A percentile compares a stretch with the other conserved stretches of the same genome.
phyloP scores from a whole-genome alignment of 805 yeast genomes.

The Phaffomyces thermotolerans region DNA sequence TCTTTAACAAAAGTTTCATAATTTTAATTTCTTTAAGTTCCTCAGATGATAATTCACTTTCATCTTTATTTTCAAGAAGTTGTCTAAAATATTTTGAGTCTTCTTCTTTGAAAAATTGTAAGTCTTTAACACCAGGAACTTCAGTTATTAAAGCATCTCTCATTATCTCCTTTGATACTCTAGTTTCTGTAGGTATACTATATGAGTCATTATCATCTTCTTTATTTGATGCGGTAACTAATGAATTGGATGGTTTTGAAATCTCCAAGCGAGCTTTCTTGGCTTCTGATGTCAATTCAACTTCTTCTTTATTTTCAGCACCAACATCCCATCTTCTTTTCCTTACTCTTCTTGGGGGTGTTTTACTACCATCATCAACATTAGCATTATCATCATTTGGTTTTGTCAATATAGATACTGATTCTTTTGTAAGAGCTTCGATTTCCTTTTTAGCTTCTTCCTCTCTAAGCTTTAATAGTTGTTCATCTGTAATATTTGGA shows the following conservation, averaged over 20 bases:
- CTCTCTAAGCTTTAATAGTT: conserved; percentile 35
- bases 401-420: not conserved
- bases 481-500: conserved; percentile 32
- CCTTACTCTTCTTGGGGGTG: conserved; percentile 22
- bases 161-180: conserved; percentile 22
- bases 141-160: conserved; percentile 40
- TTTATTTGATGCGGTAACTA: not conserved
- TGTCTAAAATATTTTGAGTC: conserved; percentile 69
- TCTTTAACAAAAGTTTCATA: conserved; percentile 53
- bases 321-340: conserved; percentile 22
- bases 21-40: conserved; percentile 56
- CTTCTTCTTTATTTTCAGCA: conserved; percentile 5
- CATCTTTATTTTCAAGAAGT: conserved; percentile 32
- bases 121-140: conserved; percentile 57
- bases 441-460: conserved; percentile 31
- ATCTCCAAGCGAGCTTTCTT: conserved; percentile 15
- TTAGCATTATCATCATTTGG: not conserved
- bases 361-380: conserved; percentile 15
- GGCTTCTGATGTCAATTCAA: conserved; percentile 1
- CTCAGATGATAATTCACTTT: conserved; percentile 34
- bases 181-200: conserved; percentile 45
- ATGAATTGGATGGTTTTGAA: not conserved
- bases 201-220: conserved; percentile 26
- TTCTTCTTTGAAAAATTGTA: conserved; percentile 61
- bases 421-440: not conserved